phyloP scores from a whole-genome alignment of 2,329 filamentous ascomycete genomes.

The Stachybotrys elegans region DNA sequence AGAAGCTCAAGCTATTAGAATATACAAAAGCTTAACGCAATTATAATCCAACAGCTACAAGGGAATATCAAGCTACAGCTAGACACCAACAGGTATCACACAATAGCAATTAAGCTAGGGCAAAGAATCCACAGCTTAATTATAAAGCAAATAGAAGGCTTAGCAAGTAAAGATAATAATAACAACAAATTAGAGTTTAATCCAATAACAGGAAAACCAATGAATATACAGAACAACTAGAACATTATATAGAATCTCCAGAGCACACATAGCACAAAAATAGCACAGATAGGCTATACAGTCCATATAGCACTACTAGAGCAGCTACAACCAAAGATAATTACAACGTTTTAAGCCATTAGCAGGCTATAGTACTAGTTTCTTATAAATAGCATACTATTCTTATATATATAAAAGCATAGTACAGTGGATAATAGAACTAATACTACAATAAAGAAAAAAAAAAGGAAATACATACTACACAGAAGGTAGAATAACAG shows the following conservation, averaged over 20 bases:
- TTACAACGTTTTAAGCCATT: conserved; percentile 1
- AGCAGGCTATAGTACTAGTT: conserved; percentile 6
- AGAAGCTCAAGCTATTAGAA: background rate
- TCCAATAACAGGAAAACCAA: background rate
- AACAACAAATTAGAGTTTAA: conserved; percentile 3
- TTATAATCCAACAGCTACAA: background rate
- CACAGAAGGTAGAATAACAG: background rate
- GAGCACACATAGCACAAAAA: no score
- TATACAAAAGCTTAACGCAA: background rate
- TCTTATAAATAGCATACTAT: background rate
- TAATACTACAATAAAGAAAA: background rate
- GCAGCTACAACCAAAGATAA: conserved; percentile 2
- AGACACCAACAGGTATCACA: background rate
- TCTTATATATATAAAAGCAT: background rate
- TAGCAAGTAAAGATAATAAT: conserved; percentile 1
- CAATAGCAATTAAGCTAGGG: conserved; percentile 3
- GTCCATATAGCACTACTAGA: no score
- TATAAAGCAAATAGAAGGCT: no score
- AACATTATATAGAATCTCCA: no score
- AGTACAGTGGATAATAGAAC: background rate
- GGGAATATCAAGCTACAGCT: background rate
- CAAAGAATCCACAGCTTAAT: conserved; percentile 1
- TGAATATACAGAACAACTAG: no score
- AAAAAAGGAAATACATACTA: no score
- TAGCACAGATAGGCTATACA: no score